phyloP scores from a whole-genome alignment of 73 alveolate species.

The Stentor roeselii region DNA sequence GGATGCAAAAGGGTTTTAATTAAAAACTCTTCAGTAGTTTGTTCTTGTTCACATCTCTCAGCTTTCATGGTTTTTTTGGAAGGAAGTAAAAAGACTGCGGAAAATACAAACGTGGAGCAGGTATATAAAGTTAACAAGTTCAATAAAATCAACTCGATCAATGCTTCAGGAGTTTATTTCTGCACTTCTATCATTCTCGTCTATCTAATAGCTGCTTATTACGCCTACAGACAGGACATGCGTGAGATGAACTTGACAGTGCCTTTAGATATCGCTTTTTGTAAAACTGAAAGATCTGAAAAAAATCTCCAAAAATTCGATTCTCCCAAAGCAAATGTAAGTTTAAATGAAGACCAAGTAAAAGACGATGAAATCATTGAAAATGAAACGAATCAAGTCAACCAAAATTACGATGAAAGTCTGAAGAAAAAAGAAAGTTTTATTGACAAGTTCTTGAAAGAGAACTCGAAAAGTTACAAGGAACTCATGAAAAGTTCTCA shows the following conservation, averaged over 20 bases:
- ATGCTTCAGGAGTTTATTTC: neutral
- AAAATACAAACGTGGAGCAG: neutral
- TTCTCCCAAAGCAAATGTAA: neutral
- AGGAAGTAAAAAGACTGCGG: neutral
- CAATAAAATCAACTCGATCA: neutral
- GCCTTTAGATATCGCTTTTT: no score
- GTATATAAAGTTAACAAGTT: neutral
- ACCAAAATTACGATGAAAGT: no score
- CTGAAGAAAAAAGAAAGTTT: no score
- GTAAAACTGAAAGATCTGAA: neutral
- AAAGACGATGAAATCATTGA: no score
- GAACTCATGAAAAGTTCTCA: neutral
- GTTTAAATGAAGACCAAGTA: neutral
- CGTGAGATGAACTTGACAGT: no score
- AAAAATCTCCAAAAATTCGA: neutral
- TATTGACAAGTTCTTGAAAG: no score
- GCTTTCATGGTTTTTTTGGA: neutral
- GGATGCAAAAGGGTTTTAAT: no score
- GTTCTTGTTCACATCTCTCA: no score
- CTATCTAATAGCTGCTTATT: neutral
- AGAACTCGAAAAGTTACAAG: neutral
- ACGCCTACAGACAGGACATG: neutral
- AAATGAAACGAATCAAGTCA: neutral
- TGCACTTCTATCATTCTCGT: neutral
- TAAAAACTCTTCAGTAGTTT: no score